Base-by-base conservation (phyloP, 164 flowering plant species). In the Tetracentron sinense region DNA sequence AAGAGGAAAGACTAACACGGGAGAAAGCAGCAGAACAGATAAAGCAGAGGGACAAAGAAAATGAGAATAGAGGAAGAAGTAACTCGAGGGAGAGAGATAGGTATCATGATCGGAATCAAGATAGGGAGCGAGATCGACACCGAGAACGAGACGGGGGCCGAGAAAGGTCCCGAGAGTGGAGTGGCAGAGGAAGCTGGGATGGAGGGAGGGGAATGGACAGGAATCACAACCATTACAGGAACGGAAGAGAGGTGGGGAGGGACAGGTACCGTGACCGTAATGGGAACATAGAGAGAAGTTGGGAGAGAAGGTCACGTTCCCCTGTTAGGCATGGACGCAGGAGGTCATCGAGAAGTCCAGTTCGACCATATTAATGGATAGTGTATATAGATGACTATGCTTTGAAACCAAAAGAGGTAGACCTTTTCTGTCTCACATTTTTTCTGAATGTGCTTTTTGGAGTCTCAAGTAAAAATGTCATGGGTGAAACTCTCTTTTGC, bases 21-120 rank as follows among this genome's bases (percentile, higher is more conserved):
- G 97, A 90, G 73, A 91, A 80, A 70, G 94, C 86, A 79, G 96
- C 80, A n/a, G 97, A 94, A 74, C 72, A 85, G 63, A 81, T 69
- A 79, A 92, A 84, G 76, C 86, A 62, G 59, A 81, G 75, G 69
- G 97, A 95, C 67, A 89, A 73, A 70, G 97, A 91, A 64, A 28
- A 58, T 69, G 95, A 83, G 69, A 70, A 78, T 57, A 82, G 82
- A 58, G 63, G 60, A 70, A 78, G 92, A 72, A 81, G 85, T 73
- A 79, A 60, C 61, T 85, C 92, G n/a, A 55, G 77, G 66, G 97
- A 95, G 35, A 82, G 87, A 76, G 96, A 90, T 28, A 83, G 77
- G 74, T 56, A 79, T 51, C 85, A 72, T 57, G 90, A 85, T 51
- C 79, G 84, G 3, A 87, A 83, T 28, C 68, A 81, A 52, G 84